A percentile compares a stretch with the other conserved stretches of the same genome.
phyloP scores from a whole-genome alignment of 495 filamentous ascomycete species.

The Penicillium lividum region DNA sequence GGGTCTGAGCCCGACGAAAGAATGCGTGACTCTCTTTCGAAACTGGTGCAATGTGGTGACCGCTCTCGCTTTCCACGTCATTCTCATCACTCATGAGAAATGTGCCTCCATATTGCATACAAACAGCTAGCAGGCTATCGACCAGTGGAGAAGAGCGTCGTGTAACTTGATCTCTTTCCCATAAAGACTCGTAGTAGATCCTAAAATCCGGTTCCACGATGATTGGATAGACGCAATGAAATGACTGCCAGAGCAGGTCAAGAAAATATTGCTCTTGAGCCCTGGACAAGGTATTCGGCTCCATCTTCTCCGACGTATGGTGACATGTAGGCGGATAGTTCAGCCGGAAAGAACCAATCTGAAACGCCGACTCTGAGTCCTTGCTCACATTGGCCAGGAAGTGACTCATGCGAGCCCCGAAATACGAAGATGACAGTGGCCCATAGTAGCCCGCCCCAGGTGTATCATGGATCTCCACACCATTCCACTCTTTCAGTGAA shows the following conservation, averaged over 20 bases:
- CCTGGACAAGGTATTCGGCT: background rate
- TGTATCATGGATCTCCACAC: slow-evolving; percentile 17
- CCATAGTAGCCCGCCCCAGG: slow-evolving; percentile 28
- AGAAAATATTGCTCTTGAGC: slow-evolving; percentile 51
- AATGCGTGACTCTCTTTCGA: slow-evolving; percentile 7
- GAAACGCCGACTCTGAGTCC: background rate
- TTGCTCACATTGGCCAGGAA: slow-evolving; percentile 29
- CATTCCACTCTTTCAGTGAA: slow-evolving; percentile 16
- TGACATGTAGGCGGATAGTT: slow-evolving; percentile 2
- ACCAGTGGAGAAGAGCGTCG: slow-evolving; percentile 53
- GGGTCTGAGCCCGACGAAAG: slow-evolving; percentile 15
- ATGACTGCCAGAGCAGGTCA: slow-evolving; percentile 50
- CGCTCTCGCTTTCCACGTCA: background rate
- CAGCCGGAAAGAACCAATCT: background rate
- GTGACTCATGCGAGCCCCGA: slow-evolving; percentile 27
- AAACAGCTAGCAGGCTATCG: slow-evolving; percentile 55
- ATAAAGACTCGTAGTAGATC: slow-evolving; percentile 34
- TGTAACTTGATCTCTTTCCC: slow-evolving; percentile 25
- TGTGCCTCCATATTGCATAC: slow-evolving; percentile 48
- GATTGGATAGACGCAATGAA: slow-evolving; percentile 31
- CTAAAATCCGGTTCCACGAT: slow-evolving; percentile 6
- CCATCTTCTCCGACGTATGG: background rate
- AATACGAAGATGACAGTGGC: slow-evolving; percentile 32
- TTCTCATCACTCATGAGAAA: slow-evolving; percentile 2
- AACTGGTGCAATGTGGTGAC: background rate